Percentiles rank a stretch among this genome's conserved stretches.
Conservation (phyloP, 148 eudicot genomes). For the Bassia scoparia region DNA sequence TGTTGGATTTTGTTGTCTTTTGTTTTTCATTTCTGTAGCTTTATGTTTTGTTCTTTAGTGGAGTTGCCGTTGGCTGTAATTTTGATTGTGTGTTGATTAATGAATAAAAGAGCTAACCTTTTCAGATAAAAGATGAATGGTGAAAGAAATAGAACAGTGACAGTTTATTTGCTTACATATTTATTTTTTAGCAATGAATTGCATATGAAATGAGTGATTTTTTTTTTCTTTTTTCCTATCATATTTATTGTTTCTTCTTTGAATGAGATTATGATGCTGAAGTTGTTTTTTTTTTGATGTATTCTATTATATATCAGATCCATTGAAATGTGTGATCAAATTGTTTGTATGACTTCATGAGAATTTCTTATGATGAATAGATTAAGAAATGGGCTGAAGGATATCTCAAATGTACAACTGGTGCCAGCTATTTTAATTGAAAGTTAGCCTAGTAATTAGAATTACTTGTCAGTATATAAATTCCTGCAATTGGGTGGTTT, state of each 20-base stretch:
- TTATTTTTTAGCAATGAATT: not conserved
- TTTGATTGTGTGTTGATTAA: not conserved
- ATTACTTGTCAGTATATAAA: conserved; percentile 12
- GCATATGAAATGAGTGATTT: not conserved
- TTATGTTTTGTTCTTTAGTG: conserved; percentile 4
- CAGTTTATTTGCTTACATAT: conserved; percentile 6
- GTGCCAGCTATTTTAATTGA: conserved; percentile 10
- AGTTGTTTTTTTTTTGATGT: conserved; percentile 4
- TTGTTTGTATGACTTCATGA: not conserved
- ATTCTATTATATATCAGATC: conserved; percentile 9
- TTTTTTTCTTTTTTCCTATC: no score
- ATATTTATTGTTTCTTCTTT: no score
- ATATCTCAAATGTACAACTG: conserved; percentile 20
- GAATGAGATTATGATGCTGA: no score
- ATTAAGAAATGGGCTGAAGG: conserved; percentile 11
- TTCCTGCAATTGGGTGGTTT: not conserved
- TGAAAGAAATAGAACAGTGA: not conserved
- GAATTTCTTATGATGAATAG: not conserved
- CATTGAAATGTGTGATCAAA: conserved; percentile 15
- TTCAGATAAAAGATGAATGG: not conserved
- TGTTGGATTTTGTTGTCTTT: conserved; percentile 5
- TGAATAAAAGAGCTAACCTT: not conserved
- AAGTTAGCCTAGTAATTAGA: conserved; percentile 14
- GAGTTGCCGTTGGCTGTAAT: not conserved
- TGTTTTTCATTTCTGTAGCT: not conserved